Base-by-base conservation (phyloP, 2,329 filamentous ascomycete species). In the Coniosporium tulheliwenetii region DNA sequence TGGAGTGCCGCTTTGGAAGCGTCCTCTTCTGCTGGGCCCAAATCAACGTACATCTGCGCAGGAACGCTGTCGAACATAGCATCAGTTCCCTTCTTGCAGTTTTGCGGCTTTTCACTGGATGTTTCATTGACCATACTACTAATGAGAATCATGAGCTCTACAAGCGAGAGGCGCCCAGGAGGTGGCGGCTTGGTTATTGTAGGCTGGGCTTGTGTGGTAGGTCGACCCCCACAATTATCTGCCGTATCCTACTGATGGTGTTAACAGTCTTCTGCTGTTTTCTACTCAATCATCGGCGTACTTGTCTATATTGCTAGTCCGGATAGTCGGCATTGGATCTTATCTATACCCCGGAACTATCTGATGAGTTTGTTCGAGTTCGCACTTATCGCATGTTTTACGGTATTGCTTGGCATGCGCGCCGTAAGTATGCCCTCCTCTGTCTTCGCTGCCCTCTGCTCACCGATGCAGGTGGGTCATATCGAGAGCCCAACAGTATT, bases 11-110 rank as follows among this genome's bases (percentile, higher is more conserved):
- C 62, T 34, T 41, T 63, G 30, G 54, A 57, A 5, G 48, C 58
- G 10, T 52, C 53, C 1, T 52, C 64, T 12, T 51, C 57, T 7
- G 44, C 50, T 33, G 59, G 55, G 36, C 60, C 56, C 12, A 48
- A 52, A 34, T 69, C 67, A 12, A 69, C 66, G 3, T 67, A 67
- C 43, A 67, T 73, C 15, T 73, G 70, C 47, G 61, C 67, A 2
- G 51, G 60, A 9, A 49, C 55, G 1, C 55, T 59, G 29, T 47
- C 52, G 13, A 54, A 60, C 32, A 49, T 51, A 29, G 46, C 51
- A 39, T 48, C 51, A 8, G 48, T 67, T 7, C 61, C 58, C 5
- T 45, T 50, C 2, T 45, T 67, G 38, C 62, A 64, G 45, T 41
- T 59, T 29, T 30, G 61, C 19, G 60, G 56, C 16, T 46, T 60